These are phyloP conservation scores for Coemansia sp. DNA, from an alignment of 192 early-diverging fungal genomes.

Conservation along the genomic window DNA sequence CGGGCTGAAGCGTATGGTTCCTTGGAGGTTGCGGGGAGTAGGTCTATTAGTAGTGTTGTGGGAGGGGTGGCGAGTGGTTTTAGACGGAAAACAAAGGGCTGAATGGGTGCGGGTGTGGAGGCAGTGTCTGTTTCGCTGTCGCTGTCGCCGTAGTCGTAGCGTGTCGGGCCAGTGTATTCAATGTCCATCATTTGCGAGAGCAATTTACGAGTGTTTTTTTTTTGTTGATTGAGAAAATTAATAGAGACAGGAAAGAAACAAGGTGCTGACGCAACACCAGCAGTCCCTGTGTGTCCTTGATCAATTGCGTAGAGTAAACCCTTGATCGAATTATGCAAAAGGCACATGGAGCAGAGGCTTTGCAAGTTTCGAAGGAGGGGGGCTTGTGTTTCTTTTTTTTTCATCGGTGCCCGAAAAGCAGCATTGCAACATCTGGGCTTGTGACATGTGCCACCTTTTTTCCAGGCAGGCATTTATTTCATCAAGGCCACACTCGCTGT, in stretches of 20 bases:
- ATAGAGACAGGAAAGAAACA: not conserved
- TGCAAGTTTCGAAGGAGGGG: too few species aligned
- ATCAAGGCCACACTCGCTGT: not conserved
- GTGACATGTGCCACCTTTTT: not conserved
- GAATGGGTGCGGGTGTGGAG: not conserved
- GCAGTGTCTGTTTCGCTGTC: constrained; percentile 36
- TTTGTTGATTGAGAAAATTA: not conserved
- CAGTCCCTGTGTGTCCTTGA: too few species aligned
- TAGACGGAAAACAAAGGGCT: too few species aligned
- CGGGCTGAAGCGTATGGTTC: not conserved
- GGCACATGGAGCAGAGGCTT: too few species aligned
- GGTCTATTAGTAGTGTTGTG: constrained; percentile 29
- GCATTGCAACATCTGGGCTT: not conserved
- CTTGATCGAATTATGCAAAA: too few species aligned
- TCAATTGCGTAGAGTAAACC: too few species aligned
- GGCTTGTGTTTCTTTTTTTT: not conserved
- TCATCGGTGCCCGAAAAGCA: too few species aligned
- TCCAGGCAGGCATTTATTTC: too few species aligned
- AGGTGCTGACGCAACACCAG: not conserved
- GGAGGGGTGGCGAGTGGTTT: not conserved
- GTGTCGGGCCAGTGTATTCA: constrained; percentile 32
- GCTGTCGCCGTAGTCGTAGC: constrained; percentile 39
- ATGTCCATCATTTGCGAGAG: constrained; percentile 22
- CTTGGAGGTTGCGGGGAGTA: constrained; percentile 5
- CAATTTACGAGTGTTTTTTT: not conserved